Base-by-base conservation (phyloP, 768 basidiomycete genomes). In the Mrakia frigida region DNA sequence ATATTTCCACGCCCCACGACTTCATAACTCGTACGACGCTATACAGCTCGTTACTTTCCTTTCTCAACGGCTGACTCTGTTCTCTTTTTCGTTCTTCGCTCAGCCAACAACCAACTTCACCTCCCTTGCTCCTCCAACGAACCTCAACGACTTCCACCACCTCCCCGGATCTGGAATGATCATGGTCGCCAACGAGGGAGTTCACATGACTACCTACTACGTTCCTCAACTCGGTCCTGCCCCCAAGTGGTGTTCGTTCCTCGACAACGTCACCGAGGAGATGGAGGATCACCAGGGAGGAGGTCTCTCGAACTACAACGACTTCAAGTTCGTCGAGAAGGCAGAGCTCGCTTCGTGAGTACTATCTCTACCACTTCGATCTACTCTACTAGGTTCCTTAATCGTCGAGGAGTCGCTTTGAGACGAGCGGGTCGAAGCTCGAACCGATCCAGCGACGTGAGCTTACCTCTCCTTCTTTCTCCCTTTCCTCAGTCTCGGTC, bases 211-310 rank as follows among this genome's bases (percentile, higher is more conserved):
- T 37, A 90, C 91, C 6, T 98, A 92, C 84, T 98, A 94, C 82
- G 90, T 98, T 67, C 97, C 97, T 16, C 93, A 96, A 81, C 89
- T 99, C 18, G 97, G 97, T 0, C 94, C 95, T 3, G 97, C 97
- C 14, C 96, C 97, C 6, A 89, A 89, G 79, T 99, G 97, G 97
- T 93, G 93, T 50, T 90, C 90, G 81, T 99, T 99, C 89, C 89
- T 99, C 76, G 97, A 99, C 84, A 93, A 94, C 80, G 92, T 99
- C 82, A 98, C 97, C 0, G 97, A 99, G 83, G 97, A 99, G 82
- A 90, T 98, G 90, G 85, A 83, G 61, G 96, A 98, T 81, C 93
- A 93, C 82, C 90, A 91, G 79, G 80, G 89, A 87, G 13, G 87
- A 86, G 50, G 90, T 88, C 39, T 78, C 74, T 90, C 88, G 37